These are phyloP conservation scores for Lagenaria siceraria DNA, from an alignment of 306 rosid genomes.

Conservation along the genomic window DNA sequence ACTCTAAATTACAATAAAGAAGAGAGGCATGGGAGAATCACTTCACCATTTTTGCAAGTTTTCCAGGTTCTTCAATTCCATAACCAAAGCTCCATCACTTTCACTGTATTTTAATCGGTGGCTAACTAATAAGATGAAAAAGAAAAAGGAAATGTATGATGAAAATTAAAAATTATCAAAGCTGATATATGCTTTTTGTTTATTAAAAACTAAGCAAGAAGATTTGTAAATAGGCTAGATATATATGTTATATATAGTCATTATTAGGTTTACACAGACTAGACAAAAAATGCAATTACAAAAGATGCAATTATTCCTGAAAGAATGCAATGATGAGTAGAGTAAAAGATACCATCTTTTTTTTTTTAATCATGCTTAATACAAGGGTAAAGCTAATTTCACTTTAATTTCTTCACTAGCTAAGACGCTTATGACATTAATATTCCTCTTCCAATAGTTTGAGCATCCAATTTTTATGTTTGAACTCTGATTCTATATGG, in stretches of 20 bases:
- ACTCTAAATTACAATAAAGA: too few relatives aligned
- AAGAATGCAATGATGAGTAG: neutral
- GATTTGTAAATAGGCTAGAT: neutral
- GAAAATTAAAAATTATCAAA: neutral
- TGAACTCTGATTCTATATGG: too few relatives aligned
- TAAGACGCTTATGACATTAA: neutral
- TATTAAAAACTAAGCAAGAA: neutral
- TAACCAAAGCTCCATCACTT: neutral
- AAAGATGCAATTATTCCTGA: neutral
- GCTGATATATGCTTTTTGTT: neutral
- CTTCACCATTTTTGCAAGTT: constrained; percentile 6
- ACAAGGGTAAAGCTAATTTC: neutral
- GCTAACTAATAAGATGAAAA: neutral
- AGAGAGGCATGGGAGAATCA: constrained; percentile 4
- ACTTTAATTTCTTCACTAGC: neutral
- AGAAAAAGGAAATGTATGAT: neutral
- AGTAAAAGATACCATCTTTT: neutral
- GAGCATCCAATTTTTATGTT: neutral
- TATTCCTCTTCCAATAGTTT: constrained; percentile 2
- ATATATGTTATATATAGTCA: neutral
- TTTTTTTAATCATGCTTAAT: neutral
- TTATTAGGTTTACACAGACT: neutral
- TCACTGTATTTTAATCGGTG: neutral
- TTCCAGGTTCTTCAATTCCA: constrained; percentile 1
- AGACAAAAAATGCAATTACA: too few relatives aligned